A percentile compares a stretch with the other conserved stretches of the same genome.
phyloP scores from a whole-genome alignment of 495 filamentous ascomycete species.

The Pyronema omphalodes region DNA sequence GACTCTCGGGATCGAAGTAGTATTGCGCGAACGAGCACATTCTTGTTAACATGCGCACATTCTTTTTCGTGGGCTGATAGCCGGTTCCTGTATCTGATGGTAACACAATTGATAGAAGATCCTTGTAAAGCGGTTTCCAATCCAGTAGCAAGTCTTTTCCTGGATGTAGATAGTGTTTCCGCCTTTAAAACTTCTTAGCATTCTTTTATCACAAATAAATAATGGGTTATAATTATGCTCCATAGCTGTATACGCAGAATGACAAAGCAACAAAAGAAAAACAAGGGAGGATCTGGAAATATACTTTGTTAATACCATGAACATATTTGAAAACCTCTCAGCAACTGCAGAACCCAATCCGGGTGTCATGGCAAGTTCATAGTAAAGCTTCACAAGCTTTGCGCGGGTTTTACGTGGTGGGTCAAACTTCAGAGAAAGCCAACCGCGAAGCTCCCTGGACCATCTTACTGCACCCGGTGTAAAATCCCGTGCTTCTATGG shows the following conservation, averaged over 20 bases:
- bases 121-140: slow-evolving; percentile 82
- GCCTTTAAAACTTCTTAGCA: slow-evolving; percentile 36
- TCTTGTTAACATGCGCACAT: slow-evolving; percentile 59
- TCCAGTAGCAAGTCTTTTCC: slow-evolving; percentile 76
- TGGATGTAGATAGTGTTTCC: slow-evolving; percentile 85
- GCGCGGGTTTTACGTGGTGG: slow-evolving; percentile 64
- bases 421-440: slow-evolving; percentile 93
- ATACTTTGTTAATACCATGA: slow-evolving; percentile 81
- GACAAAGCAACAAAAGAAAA: slow-evolving; percentile 1
- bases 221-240: background rate
- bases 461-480: slow-evolving; percentile 84
- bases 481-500: slow-evolving; percentile 84
- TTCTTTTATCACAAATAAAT: slow-evolving; percentile 8
- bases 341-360: slow-evolving; percentile 65
- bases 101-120: slow-evolving; percentile 73
- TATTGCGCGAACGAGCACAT: slow-evolving; percentile 74
- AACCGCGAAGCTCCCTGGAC: slow-evolving; percentile 89
- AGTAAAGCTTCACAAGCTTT: slow-evolving; percentile 77
- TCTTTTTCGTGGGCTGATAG: slow-evolving; percentile 47
- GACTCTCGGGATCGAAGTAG: slow-evolving; percentile 78
- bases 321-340: slow-evolving; percentile 92
- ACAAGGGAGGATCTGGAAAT: slow-evolving; percentile 26
- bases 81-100: slow-evolving; percentile 56
- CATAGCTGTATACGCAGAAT: background rate
- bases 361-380: slow-evolving; percentile 79